Conservation (phyloP, 1,139 yeast genomes). For the Yamadazyma taylorii region DNA sequence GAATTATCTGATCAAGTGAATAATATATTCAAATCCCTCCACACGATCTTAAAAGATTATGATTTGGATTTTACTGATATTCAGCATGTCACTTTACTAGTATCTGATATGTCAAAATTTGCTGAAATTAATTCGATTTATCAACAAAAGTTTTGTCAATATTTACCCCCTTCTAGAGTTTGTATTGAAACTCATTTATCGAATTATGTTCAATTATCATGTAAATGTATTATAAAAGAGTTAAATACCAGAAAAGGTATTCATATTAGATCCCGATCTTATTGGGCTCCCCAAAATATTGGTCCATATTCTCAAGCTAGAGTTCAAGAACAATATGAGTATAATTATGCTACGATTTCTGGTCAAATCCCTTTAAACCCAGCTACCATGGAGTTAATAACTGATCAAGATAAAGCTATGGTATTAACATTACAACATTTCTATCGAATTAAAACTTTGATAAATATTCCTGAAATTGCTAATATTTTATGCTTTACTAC, state of each 20-base stretch:
- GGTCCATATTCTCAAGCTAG: constrained; percentile 95
- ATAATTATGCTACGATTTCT: constrained; percentile 61
- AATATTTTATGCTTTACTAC: constrained; percentile 58
- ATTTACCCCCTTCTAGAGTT: constrained; percentile 82
- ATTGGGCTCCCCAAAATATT: constrained; percentile 98
- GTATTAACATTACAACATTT: constrained; percentile 74
- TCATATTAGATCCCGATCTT: constrained; percentile 88
- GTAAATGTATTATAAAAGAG: constrained; percentile 26
- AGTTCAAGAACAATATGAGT: constrained; percentile 39
- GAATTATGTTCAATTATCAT: constrained; percentile 55
- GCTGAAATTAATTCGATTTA: constrained; percentile 61
- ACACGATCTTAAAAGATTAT: constrained; percentile 25
- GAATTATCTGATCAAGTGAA: constrained; percentile 45
- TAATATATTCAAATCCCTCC: constrained; percentile 49
- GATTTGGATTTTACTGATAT: constrained; percentile 38
- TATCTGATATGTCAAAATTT: constrained; percentile 67
- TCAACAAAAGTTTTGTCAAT: constrained; percentile 52
- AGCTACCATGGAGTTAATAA: constrained; percentile 52
- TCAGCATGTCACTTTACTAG: constrained; percentile 58
- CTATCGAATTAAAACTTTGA: constrained; percentile 58
- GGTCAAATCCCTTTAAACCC: constrained; percentile 94
- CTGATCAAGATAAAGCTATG: constrained; percentile 17
- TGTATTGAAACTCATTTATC: constrained; percentile 68
- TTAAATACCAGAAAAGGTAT: constrained; percentile 55
- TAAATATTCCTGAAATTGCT: constrained; percentile 45